Evolutionary conservation across 1,139 yeast species (phyloP).

Genomic region (Hemisphaericaspora xylofermentans): DNA sequence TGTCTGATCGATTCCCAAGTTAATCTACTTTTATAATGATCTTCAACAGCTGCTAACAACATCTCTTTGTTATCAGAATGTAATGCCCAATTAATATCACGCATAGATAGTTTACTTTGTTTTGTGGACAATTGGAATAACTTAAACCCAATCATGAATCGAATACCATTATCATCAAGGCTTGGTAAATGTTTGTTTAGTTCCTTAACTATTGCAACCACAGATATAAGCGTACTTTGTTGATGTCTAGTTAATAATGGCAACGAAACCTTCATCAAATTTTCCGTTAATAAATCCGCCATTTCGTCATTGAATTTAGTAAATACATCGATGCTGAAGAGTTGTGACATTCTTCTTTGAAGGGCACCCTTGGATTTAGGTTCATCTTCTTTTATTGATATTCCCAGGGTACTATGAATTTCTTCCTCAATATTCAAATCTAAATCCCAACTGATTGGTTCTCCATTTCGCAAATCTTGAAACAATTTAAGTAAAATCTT

Average conservation of each 20-base stretch:
- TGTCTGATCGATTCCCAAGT: constrained; percentile 63
- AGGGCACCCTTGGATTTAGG: constrained; percentile 21
- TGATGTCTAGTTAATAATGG: constrained; percentile 90
- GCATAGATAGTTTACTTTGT: constrained; percentile 55
- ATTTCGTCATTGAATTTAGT: constrained; percentile 45
- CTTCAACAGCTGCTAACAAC: constrained; percentile 55
- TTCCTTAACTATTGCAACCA: constrained; percentile 61
- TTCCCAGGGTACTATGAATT: constrained; percentile 14
- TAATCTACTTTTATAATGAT: constrained; percentile 40
- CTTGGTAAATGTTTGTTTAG: constrained; percentile 47
- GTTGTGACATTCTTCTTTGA: constrained; percentile 21
- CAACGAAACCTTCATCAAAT: constrained; percentile 61
- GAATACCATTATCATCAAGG: constrained; percentile 70
- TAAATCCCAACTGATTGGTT: constrained; percentile 35
- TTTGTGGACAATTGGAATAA: constrained; percentile 54
- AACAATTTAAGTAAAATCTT: constrained; percentile 56
- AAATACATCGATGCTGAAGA: constrained; percentile 27
- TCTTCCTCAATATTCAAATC: constrained; percentile 26
- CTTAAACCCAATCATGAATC: constrained; percentile 72
- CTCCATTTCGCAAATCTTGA: constrained; percentile 45
- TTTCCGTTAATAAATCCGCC: constrained; percentile 54
- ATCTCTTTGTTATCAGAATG: constrained; percentile 79
- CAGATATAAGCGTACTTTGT: constrained; percentile 75
- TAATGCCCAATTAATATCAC: constrained; percentile 86
- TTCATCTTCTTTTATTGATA: constrained; percentile 6